Evolutionary conservation across 2,329 filamentous ascomycete species (phyloP), one percentile per base, ranked within the genome.

Genomic region (Dothistroma pini): DNA sequence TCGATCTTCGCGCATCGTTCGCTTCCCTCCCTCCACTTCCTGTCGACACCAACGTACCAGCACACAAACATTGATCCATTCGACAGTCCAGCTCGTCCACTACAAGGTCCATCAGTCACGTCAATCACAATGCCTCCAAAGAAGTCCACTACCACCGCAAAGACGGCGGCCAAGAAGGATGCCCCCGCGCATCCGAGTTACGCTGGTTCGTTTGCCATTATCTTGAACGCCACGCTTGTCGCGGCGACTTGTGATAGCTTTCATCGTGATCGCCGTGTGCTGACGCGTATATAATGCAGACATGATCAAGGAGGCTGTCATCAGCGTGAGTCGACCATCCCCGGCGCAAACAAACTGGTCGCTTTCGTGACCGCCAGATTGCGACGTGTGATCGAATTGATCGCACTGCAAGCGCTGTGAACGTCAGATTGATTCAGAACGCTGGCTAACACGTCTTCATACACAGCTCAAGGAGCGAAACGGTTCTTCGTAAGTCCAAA

Each of bases 301-400:
- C 77, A 88, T 89, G 86, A 87, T 89, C 77, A 88, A 87, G 79
- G 86, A 89, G 76, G 86, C 86, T 69, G 86, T 89, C 74, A 76
- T 88, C 73, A 84, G 83, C 78, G 86, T 89, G 77, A 86, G 86
- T 88, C 74, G 72, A 82, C 78, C 75, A 73, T 73, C 72, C 69
- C 72, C 66, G 74, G 81, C 80, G 82, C 80, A 71, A 69, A 79
- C 52, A 38, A 55, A 59, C 32, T 59, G 25, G 35, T 59, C 56
- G 58, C 58, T 38, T 49, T 59, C 50, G 60, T 44, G 57, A 53
- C 47, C 58, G 57, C 59, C 60, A 68, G 59, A 66, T 68, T 67
- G 67, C 65, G 64, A 71, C 69, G 61, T 59, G 60, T 58, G 52
- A 61, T 60, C 38, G 57, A 57, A 63, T 57, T 25, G 53, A 59